phyloP scores from a whole-genome alignment of 306 rosid species.

The Crotalaria pallida region DNA sequence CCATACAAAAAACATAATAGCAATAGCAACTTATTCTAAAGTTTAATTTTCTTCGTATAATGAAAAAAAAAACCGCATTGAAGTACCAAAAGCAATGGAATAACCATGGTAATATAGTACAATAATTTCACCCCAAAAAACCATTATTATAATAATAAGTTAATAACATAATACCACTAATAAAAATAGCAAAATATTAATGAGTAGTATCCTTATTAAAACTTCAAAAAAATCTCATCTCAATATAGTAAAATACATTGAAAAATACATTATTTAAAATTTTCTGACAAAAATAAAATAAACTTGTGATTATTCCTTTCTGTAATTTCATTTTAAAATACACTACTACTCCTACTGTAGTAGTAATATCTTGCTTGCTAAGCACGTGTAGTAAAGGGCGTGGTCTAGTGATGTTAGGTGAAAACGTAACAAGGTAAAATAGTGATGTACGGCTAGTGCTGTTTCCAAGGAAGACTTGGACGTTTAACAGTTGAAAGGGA shows the following conservation, averaged over 20 bases:
- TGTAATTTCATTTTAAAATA: neutral
- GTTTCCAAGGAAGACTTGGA: constrained; percentile 25
- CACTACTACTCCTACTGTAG: neutral
- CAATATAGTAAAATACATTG: too few species aligned
- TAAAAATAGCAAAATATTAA: too few species aligned
- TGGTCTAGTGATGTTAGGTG: neutral
- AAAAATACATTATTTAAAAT: too few species aligned
- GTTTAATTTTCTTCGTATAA: neutral
- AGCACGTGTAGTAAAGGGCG: constrained; percentile 31
- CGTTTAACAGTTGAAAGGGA: constrained; percentile 31
- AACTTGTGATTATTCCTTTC: neutral
- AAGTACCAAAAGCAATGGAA: neutral
- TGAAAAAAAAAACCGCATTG: neutral
- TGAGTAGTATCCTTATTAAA: too few species aligned
- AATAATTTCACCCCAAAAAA: too few species aligned
- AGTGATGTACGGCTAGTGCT: constrained; percentile 18
- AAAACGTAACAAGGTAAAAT: neutral
- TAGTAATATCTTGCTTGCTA: too few species aligned
- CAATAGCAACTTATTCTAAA: neutral
- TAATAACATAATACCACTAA: too few species aligned
- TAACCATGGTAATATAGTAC: neutral
- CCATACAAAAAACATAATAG: neutral
- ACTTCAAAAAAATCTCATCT: too few species aligned
- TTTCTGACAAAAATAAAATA: too few species aligned
- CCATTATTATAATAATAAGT: neutral